Percentiles rank a stretch among this genome's conserved stretches.
Evolutionary conservation across 345 rosid genomes (phyloP).

Genomic region (Xanthoceras sorbifolium): DNA sequence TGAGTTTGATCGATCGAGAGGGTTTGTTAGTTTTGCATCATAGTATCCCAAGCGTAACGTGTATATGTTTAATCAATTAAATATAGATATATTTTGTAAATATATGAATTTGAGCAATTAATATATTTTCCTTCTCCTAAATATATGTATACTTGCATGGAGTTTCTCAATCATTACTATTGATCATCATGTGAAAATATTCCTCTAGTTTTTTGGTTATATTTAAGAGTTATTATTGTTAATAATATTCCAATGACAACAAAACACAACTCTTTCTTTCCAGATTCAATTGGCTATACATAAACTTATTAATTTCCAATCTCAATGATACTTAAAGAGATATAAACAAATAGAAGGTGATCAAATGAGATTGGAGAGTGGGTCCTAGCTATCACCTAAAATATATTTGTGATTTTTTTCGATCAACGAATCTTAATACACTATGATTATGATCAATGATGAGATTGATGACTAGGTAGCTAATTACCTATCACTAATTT

Average conservation of each 20-base stretch:
- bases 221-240: background rate
- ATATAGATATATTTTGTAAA: constrained; percentile 24
- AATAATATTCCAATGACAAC: background rate
- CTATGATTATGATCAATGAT: constrained; percentile 8
- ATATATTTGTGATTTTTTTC: constrained; percentile 9
- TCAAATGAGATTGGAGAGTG: constrained; percentile 1
- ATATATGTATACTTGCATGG: constrained; percentile 19
- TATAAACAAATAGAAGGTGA: constrained; percentile 1
- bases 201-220: constrained; percentile 14
- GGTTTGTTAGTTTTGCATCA: constrained; percentile 22
- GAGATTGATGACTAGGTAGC: background rate
- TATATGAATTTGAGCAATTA: constrained; percentile 19
- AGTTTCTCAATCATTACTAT: constrained; percentile 15
- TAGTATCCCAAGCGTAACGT: constrained; percentile 25
- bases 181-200: constrained; percentile 31
- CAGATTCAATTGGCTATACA: constrained; percentile 11
- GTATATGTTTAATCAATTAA: constrained; percentile 25
- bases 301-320: constrained; percentile 7
- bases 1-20: constrained; percentile 25
- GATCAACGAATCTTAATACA: constrained; percentile 10
- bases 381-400: constrained; percentile 1
- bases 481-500: background rate
- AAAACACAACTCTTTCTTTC: background rate
- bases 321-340: background rate
- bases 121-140: background rate